Evolutionary conservation across 306 rosid species (phyloP), one percentile per base, ranked within the genome.

Genomic region (Acmispon strigosus): DNA sequence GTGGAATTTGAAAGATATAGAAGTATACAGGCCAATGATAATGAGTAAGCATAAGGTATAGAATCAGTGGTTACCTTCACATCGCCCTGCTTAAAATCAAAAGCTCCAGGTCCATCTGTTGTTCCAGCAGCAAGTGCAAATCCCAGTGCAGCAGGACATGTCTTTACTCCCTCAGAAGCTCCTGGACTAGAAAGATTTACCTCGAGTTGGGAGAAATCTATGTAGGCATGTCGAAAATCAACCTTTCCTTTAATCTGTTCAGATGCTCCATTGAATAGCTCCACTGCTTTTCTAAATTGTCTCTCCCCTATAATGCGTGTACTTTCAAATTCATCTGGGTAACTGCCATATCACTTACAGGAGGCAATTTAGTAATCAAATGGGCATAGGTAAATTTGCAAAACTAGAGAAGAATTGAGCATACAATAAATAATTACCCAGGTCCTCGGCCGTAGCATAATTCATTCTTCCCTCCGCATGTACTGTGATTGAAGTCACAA

Each of bases 121-220:
- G 97, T 94, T 81, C 98, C 98, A 51, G 98, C 98, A 57, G 97
- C 98, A 90, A 94, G 90, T 66, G 84, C 87, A 62, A 90, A 87
- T 45, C 98, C 98, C 98, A 94, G 90, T 49, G 98, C 93, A 72
- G 97, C 98, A 37, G 98, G 96, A 74, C 98, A 94, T 71, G 98
- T 94, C 80, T 87, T 87, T 64, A 70, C 89, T 37, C 75, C 82
- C 74, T 89, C 49, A 13, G 80, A 58, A 73, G 72, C 86, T 68
- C 87, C 98, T 22, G 62, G 63, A 60, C 74, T 89, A 41, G 81
- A 74, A 76, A 89, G 56, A 6, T 88, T 81, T 59, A 90, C 96
- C 79, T 81, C 76, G 53, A 87, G 85, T 73, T 90, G 75, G 64
- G 98, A 94, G 81, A 94, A 94, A 86, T 94, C 96, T 63, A 94